Base-by-base conservation (phyloP, 2,329 filamentous ascomycete genomes). In the Aspergillus aculeatus region DNA sequence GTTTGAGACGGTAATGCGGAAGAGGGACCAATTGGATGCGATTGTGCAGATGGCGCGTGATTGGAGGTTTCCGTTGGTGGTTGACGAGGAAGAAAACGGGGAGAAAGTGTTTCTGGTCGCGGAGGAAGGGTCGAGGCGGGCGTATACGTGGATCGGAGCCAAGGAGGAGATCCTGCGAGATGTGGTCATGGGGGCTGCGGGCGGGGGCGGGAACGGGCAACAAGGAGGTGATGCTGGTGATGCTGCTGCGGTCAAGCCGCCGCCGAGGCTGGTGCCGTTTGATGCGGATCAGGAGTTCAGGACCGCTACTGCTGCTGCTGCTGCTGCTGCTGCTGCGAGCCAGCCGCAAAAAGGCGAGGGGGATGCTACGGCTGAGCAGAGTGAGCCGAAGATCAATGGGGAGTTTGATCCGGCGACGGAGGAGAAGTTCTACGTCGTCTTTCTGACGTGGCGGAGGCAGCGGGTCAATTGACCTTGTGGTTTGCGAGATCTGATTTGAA, bases 1-100 rank as follows among this genome's bases (percentile, higher is more conserved):
- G 52, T 56, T 56, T 23, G 35, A 53, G 32, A 52, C 50, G 4
- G 50, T 52, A 1, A 52, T 52, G 50, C 10, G 32, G 19, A 52
- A 52, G 16, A 11, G 31, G 19, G 50, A 52, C 21, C 50, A 52
- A 21, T 7, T 52, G 32, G 50, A 52, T 52, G 5, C 16, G 19
- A 52, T 52, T 26, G 50, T 52, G 12, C n/a, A 26, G 31, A 41
- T 52, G 31, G 50, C 50, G 21, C 19, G 9, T 9, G 19, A 11
- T 5, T 52, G 50, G 50, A 26, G 19, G 50, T 52, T 52, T n/a
- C 50, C 50, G 50, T 10, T 52, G 12, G 50, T 44, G 3, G 11
- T 9, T 9, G 31, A 9, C 2, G 50, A 52, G 3, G 19, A 31
- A 11, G 50, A 52, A 4, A 31, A 26, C 10, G 19, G 32, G 19